These are phyloP conservation scores for Boletus barrowsii DNA, from an alignment of 768 basidiomycete species.

Conservation along the genomic window DNA sequence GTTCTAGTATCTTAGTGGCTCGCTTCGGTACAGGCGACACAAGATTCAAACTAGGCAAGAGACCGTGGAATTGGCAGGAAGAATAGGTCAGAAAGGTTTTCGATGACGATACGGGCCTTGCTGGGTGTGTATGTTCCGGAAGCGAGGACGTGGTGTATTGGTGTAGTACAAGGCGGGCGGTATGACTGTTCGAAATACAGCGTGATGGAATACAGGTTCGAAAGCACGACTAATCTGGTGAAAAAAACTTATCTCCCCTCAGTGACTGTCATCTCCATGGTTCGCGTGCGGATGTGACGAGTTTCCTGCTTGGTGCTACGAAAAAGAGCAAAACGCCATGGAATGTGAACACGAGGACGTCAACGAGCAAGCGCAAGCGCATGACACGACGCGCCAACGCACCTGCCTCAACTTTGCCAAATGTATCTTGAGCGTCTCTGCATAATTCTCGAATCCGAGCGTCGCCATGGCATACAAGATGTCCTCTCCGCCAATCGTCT, in stretches of 20 bases:
- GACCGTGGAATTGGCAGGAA: not conserved
- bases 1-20: too few species aligned
- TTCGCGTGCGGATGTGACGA: slow-evolving; percentile 25
- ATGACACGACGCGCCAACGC: not conserved
- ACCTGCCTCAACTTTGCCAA: slow-evolving; percentile 87
- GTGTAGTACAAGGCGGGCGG: slow-evolving; percentile 12
- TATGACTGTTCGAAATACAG: slow-evolving; percentile 13
- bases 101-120: too few species aligned
- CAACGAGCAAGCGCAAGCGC: too few species aligned
- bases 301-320: slow-evolving; percentile 27
- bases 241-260: not conserved
- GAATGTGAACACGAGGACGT: too few species aligned
- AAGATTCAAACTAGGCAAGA: not conserved
- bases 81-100: slow-evolving; percentile 35
- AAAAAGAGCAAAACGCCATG: too few species aligned
- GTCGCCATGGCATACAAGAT: slow-evolving; percentile 92
- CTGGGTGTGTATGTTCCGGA: not conserved
- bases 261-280: slow-evolving; percentile 21
- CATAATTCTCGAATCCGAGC: slow-evolving; percentile 93
- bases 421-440: slow-evolving; percentile 89
- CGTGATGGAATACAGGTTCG: slow-evolving; percentile 10
- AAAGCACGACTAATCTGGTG: not conserved
- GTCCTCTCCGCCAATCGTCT: slow-evolving; percentile 97
- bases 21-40: not conserved
- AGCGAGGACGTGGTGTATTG: slow-evolving; percentile 2